Evolutionary conservation across 306 rosid species (phyloP), one percentile per base, ranked within the genome.

Genomic region (Lathyrus oleraceus): DNA sequence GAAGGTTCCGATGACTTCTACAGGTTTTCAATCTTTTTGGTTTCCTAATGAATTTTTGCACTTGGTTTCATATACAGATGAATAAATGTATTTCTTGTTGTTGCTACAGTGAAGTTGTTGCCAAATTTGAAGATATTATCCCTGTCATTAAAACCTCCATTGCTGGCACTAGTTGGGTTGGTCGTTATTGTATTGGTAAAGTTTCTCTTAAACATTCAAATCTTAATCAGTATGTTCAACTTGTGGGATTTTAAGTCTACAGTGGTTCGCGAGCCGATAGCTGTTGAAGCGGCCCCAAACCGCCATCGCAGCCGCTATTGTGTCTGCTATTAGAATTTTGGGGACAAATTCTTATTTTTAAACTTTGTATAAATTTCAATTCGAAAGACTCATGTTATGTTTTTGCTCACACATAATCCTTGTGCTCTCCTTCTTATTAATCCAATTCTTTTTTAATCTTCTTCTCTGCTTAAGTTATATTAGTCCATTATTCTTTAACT

Each of bases 1-100:
- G 92, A 96, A 42, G 98, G 96, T 63, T 92, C 98, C 4, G 92
- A 92, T 66, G 86, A 66, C 72, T 92, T 92, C 75, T 92, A 87
- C 82, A 87, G 96, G 96, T 87, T 45, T 61, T 25, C 21, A 42
- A 52, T 19, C 67, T 48, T 54, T 69, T 23, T 6, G 17, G 16
- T 10, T 53, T 68, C 14, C 70, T 38, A 68, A 44, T 44, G 13
- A 38, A 51, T 23, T 67, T 59, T 21, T 5, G 15, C 47, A 12
- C n/a, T n/a, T n/a, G n/a, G n/a, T 35, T 10, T 17, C 20, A 19
- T 27, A 27, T 4, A n/a, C n/a, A n/a, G 8, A 61, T 56, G 49
- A 39, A 54, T 65, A 15, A 54, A 39, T 14, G 10, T 10, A 45
- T 78, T n/a, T n/a, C n/a, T 3, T 71, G 63, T 54, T 63, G 19